Percentiles rank a stretch among this genome's conserved stretches.
Evolutionary conservation across 2,329 filamentous ascomycete species (phyloP).

Genomic region (Lachnellula suecica): DNA sequence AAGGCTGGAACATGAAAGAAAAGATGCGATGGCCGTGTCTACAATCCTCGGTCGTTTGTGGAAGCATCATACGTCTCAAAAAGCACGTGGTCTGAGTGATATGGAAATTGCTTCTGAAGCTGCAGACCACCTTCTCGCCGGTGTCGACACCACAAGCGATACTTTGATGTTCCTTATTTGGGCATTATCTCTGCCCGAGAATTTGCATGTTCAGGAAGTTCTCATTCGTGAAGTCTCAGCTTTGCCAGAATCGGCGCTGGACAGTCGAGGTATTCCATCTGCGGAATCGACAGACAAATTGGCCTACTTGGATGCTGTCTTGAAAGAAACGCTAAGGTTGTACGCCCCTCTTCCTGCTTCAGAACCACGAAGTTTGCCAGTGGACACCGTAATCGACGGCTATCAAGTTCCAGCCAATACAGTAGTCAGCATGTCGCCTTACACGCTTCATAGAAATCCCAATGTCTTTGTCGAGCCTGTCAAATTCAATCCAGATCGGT

Average conservation of each 20-base stretch:
- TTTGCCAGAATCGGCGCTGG: constrained; percentile 26
- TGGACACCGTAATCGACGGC: constrained; percentile 36
- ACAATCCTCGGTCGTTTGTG: constrained; percentile 41
- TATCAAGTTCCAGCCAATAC: constrained; percentile 46
- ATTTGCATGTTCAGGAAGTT: constrained; percentile 42
- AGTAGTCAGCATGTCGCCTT: constrained; percentile 49
- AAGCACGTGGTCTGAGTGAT: constrained; percentile 34
- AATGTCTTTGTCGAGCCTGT: constrained; percentile 46
- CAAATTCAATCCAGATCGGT: constrained; percentile 49
- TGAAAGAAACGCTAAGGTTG: constrained; percentile 50
- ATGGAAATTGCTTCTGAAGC: constrained; percentile 51
- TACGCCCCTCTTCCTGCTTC: constrained; percentile 51
- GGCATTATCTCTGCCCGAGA: constrained; percentile 45
- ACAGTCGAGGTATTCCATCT: constrained; percentile 33
- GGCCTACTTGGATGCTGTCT: constrained; percentile 45
- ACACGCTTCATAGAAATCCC: constrained; percentile 52
- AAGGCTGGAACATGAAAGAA: constrained; percentile 1
- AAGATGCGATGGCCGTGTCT: constrained; percentile 1
- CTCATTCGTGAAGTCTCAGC: constrained; percentile 42
- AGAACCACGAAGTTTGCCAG: constrained; percentile 43
- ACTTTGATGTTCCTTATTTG: constrained; percentile 51
- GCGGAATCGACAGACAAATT: constrained; percentile 39
- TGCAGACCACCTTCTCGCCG: constrained; percentile 53
- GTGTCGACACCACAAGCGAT: constrained; percentile 53
- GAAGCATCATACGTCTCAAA: constrained; percentile 31